These are phyloP conservation scores for Taphrina pruni DNA, from an alignment of 1,139 yeast genomes.

Conservation along the genomic window DNA sequence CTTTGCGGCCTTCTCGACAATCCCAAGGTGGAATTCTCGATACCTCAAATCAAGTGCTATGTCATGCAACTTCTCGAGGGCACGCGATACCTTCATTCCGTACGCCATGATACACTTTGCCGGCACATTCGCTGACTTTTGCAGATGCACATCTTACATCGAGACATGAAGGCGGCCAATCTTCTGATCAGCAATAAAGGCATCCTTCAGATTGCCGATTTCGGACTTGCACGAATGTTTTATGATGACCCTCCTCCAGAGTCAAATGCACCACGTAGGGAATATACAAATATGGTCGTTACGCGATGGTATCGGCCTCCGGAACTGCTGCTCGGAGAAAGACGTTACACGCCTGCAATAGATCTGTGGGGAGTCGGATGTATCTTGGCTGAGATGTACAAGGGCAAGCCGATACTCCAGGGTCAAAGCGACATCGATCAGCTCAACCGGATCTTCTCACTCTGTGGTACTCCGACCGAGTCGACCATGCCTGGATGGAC, in stretches of 20 bases:
- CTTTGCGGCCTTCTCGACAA: constrained; percentile 90
- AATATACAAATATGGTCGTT: constrained; percentile 88
- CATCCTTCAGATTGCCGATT: constrained; percentile 84
- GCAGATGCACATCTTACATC: constrained; percentile 65
- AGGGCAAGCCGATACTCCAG: constrained; percentile 77
- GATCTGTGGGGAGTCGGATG: constrained; percentile 99
- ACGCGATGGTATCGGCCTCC: constrained; percentile 99
- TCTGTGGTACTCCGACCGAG: constrained; percentile 79
- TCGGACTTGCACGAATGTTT: constrained; percentile 85
- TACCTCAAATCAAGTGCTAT: constrained; percentile 80
- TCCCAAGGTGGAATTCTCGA: constrained; percentile 66
- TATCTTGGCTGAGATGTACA: constrained; percentile 89
- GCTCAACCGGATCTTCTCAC: constrained; percentile 75
- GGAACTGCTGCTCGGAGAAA: constrained; percentile 83
- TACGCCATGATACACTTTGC: neutral
- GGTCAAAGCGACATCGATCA: constrained; percentile 93
- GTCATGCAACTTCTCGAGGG: constrained; percentile 81
- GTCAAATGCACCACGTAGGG: constrained; percentile 55
- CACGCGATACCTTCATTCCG: constrained; percentile 74
- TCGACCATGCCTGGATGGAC: constrained; percentile 70
- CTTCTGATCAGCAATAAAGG: constrained; percentile 80
- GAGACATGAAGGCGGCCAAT: constrained; percentile 95
- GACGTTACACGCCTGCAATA: constrained; percentile 88
- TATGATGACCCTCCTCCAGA: constrained; percentile 76
- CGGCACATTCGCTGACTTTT: constrained; percentile 13